Evolutionary conservation across 352 stramenopile species (phyloP).

Genomic region (Phytophthora pistaciae): DNA sequence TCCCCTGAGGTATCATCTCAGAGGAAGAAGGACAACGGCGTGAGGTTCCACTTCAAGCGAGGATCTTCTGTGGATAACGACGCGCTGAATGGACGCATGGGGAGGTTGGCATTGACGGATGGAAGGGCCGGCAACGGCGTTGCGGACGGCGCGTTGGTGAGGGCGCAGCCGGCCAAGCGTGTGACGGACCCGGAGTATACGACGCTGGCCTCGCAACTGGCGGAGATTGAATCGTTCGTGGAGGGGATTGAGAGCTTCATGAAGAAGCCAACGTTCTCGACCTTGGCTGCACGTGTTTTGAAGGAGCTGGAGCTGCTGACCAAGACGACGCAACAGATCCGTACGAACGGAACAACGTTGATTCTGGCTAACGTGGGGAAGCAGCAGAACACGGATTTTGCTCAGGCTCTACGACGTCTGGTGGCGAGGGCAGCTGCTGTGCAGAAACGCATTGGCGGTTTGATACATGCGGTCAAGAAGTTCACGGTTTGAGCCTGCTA

Average conservation of each 20-base stretch:
- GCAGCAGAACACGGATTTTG: constrained; percentile 44
- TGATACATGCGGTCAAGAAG: constrained; percentile 41
- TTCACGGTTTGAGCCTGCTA: constrained; percentile 23
- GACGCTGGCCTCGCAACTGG: constrained; percentile 52
- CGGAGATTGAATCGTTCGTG: constrained; percentile 69
- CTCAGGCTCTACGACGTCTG: constrained; percentile 57
- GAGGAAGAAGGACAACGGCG: constrained; percentile 38
- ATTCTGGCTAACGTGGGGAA: constrained; percentile 66
- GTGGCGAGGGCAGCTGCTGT: constrained; percentile 57
- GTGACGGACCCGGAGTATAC: constrained; percentile 48
- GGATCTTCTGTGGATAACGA: constrained; percentile 32
- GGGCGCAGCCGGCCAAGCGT: constrained; percentile 18
- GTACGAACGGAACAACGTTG: constrained; percentile 67
- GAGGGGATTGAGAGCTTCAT: constrained; percentile 64
- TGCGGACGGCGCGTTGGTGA: constrained; percentile 26
- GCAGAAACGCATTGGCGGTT: constrained; percentile 59
- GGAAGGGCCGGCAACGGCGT: constrained; percentile 2
- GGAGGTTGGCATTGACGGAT: constrained; percentile 35
- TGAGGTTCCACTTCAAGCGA: constrained; percentile 75
- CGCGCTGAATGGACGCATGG: constrained; percentile 22
- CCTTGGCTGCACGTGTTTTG: constrained; percentile 47
- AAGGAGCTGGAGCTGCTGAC: constrained; percentile 67
- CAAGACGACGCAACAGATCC: constrained; percentile 70
- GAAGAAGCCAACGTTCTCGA: constrained; percentile 46
- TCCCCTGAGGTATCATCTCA: constrained; percentile 26